Base-by-base conservation (phyloP, 2,329 filamentous ascomycete species). In the Aspergillus luchuensis region DNA sequence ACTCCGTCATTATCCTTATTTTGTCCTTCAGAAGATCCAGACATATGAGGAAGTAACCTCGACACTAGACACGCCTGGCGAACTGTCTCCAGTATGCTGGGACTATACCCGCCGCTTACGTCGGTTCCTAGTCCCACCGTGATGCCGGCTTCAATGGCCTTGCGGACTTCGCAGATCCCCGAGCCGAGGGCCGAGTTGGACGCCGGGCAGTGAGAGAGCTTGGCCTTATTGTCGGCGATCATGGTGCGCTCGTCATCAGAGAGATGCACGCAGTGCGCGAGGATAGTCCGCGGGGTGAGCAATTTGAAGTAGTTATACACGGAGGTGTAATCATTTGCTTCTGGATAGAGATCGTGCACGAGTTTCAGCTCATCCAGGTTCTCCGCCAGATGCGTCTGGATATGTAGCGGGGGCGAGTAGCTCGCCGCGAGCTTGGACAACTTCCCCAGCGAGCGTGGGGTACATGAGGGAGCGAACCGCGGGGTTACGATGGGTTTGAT, bases 351-450 rank as follows among this genome's bases (percentile, higher is more conserved):
- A 13, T 84, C 66, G 8, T 79, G 74, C 1, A 97, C 93, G 0
- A 96, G 84, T 4, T 78, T 79, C 39, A 93, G 80, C 78, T 98
- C 94, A 67, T 80, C 78, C 15, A 77, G 79, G 76, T 97, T 97
- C 74, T 98, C 94, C 0, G 89, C 90, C 59, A 98, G 87, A 78
- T 98, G 94, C 13, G 94, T 97, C 79, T 98, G 94, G 43, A 93
- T 82, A 50, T 73, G 67, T 3, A 76, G 63, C 0, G 89, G 89
- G 2, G 94, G 79, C 17, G 81, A 76, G 3, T 84, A 85, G 53
- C 88, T 82, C 8, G 76, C 74, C 4, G 89, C 89, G 6, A 97
- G 78, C 1, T 77, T 71, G 0, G 88, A 90, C 4, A 97, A 83
- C 0, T 77, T 80, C 0, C 71, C 66, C 74, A 98, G 84, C n/a